Conservation (phyloP, 2,329 filamentous ascomycete genomes). For the Neonectria coccinea region DNA sequence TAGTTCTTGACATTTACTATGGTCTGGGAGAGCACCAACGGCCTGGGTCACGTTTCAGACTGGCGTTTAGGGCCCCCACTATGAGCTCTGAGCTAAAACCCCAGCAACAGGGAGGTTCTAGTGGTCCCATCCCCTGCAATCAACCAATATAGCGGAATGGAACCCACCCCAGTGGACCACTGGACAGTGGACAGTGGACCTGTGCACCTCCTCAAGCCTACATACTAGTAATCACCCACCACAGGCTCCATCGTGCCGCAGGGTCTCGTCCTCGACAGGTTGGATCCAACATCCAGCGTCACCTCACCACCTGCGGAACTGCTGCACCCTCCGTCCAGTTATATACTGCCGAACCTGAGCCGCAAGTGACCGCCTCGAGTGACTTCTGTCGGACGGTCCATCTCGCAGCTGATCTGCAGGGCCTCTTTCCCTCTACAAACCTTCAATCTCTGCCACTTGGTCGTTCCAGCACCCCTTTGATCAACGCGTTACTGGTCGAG, state of each 20-base stretch:
- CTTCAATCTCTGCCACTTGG: conserved; percentile 22
- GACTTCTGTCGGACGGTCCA: conserved; percentile 32
- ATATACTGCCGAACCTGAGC: conserved; percentile 33
- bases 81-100: conserved; percentile 12
- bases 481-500: conserved; percentile 13
- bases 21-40: conserved; percentile 24
- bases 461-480: conserved; percentile 30
- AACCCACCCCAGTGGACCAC: conserved; percentile 1
- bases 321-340: conserved; percentile 19
- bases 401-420: conserved; percentile 37
- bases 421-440: conserved; percentile 34
- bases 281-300: conserved; percentile 20
- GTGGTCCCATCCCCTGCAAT: conserved; percentile 27
- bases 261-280: conserved; percentile 5
- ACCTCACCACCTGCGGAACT: conserved; percentile 14
- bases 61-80: conserved; percentile 20
- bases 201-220: neutral
- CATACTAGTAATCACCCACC: too few relatives aligned
- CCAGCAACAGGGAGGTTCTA: conserved; percentile 20
- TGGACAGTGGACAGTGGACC: too few relatives aligned
- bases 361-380: conserved; percentile 27
- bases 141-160: conserved; percentile 14
- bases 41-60: conserved; percentile 37
- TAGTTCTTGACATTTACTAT: conserved; percentile 6
- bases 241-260: conserved; percentile 4